A percentile compares a stretch with the other conserved stretches of the same genome.
phyloP scores from a whole-genome alignment of 2,329 filamentous ascomycete species.

The Stemphylium lycopersici region DNA sequence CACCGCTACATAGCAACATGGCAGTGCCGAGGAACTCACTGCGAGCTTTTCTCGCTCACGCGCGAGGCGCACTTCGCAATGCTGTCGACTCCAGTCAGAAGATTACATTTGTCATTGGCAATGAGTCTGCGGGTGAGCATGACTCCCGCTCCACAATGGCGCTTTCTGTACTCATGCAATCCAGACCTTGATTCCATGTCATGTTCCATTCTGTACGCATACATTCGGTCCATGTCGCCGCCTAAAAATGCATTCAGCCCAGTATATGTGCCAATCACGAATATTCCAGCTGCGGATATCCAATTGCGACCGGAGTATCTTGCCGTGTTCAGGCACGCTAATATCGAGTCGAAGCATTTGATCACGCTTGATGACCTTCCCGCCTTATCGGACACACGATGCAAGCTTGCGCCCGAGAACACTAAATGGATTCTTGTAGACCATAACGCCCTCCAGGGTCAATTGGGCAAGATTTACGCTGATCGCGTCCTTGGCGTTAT shows the following conservation, averaged over 20 bases:
- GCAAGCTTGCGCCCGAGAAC: constrained; percentile 57
- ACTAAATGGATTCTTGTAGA: constrained; percentile 78
- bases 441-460: constrained; percentile 75
- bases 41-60: constrained; percentile 53
- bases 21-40: constrained; percentile 54
- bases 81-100: constrained; percentile 49
- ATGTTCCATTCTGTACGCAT: constrained; percentile 74
- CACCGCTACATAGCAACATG: constrained; percentile 39
- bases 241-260: constrained; percentile 52
- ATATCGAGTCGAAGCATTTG: constrained; percentile 65
- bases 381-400: constrained; percentile 57
- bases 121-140: constrained; percentile 57
- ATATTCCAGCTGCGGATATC: constrained; percentile 72
- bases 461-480: constrained; percentile 61
- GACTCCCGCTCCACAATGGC: constrained; percentile 2
- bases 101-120: constrained; percentile 59
- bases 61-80: constrained; percentile 51
- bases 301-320: constrained; percentile 74
- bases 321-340: constrained; percentile 67
- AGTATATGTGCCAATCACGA: constrained; percentile 74
- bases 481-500: constrained; percentile 67
- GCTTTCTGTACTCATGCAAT: constrained; percentile 19
- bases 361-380: constrained; percentile 68
- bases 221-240: constrained; percentile 68
- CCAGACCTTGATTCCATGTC: constrained; percentile 82